A percentile compares a stretch with the other conserved stretches of the same genome.
Conservation (phyloP, 2,329 filamentous ascomycete species). For the Alternaria alternata region DNA sequence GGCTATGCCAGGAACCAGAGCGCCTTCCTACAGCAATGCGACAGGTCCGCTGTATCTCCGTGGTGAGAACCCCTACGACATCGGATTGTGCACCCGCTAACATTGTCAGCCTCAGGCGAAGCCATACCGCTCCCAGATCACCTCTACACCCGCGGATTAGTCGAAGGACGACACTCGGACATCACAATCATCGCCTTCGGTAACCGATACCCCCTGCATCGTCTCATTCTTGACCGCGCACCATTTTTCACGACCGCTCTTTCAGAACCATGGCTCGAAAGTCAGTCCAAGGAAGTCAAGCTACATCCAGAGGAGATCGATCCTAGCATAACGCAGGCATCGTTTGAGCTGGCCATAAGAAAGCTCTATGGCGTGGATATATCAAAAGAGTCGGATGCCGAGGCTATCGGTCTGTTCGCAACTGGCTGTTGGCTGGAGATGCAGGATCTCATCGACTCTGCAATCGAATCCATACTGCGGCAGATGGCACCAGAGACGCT, state of each 20-base stretch:
- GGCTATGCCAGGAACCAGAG: constrained; percentile 50
- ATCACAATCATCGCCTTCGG: constrained; percentile 63
- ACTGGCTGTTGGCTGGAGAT: constrained; percentile 67
- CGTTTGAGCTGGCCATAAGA: constrained; percentile 64
- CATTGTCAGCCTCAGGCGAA: constrained; percentile 43
- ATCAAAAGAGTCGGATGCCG: constrained; percentile 58
- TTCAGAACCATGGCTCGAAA: constrained; percentile 65
- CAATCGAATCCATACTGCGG: constrained; percentile 63
- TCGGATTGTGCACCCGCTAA: constrained; percentile 19
- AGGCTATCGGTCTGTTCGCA: constrained; percentile 64
- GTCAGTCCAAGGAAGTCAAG: constrained; percentile 60
- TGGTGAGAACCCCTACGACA: constrained; percentile 25
- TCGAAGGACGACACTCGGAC: constrained; percentile 62
- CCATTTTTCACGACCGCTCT: constrained; percentile 65
- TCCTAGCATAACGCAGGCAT: constrained; percentile 59
- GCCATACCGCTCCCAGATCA: constrained; percentile 59
- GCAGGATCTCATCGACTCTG: constrained; percentile 62
- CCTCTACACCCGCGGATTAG: constrained; percentile 61
- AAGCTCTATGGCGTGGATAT: constrained; percentile 62
- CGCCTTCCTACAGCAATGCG: constrained; percentile 53
- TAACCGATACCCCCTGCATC: constrained; percentile 61
- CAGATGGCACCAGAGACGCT: constrained; percentile 62
- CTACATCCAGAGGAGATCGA: constrained; percentile 64
- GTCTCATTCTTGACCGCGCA: constrained; percentile 63
- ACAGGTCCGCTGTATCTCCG: constrained; percentile 46